Base-by-base conservation (phyloP, 2,329 filamentous ascomycete species). In the Arthrocladium fulminans region DNA sequence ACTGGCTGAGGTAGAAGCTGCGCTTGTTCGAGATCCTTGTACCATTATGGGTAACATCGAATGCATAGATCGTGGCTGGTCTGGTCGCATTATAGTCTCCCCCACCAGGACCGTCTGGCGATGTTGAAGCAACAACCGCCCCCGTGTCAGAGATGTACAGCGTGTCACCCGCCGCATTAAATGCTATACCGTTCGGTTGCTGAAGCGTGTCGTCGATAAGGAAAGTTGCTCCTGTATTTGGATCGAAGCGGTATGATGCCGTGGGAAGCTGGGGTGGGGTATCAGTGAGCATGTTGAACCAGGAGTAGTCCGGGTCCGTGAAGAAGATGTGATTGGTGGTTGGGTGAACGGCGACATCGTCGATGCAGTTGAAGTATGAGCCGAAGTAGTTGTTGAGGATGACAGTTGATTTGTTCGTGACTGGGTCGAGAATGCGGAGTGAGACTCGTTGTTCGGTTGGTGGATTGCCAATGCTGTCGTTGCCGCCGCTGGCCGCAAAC, bases 371-470 rank as follows among this genome's bases (percentile, higher is more conserved):
- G 57, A 73, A 68, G 59, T 71, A 69, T 57, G 66, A 67, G 23
- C 72, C 72, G 42, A 67, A 69, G 59, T 67, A 74, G 54, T 67
- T 71, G 50, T 70, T 73, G 13, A 74, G 51, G 19, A 75, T 58
- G 3, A 61, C 63, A 5, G 59, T 59, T 3, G 67, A 67, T 8
- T 62, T 58, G 57, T 68, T 68, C 2, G 71, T 74, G 3, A 60
- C 59, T 1, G 66, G 70, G 52, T 73, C 69, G n/a, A 73, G 62
- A 3, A 64, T 67, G 5, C 68, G 62, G 41, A 74, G 63, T 2
- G 64, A 65, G 0, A 67, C 63, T 34, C 67, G 63, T 51, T 71
- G 64, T 55, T 68, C 61, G 3, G 52, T 58, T 19, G 45, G 35
- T 6, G 43, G 43, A 24, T 65, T 65, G 19, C 59, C 61, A 34